Base-by-base conservation (phyloP, 202 grass and related monocot species). In the Eragrostis tef region DNA sequence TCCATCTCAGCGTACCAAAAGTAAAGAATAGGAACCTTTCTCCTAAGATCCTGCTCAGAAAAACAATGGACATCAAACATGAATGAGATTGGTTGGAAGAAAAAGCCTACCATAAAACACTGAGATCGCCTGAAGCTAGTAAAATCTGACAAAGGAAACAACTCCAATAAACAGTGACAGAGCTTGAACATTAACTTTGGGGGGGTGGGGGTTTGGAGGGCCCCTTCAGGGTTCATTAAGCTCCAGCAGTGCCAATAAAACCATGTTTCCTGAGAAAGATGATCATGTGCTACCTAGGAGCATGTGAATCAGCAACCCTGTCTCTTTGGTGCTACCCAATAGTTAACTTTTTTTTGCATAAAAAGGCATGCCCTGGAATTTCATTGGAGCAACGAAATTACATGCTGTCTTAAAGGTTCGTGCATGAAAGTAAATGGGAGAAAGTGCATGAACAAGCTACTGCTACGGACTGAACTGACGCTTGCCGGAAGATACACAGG, bases 1-100 rank as follows among this genome's bases (percentile, higher is more conserved):
- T 98, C 94, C 86, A 82, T 90, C 64, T 98, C 92, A 60, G 92
- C 88, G 52, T 98, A 98, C 94, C 92, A 98, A 20, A 93, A 84
- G 78, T 89, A 98, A 50, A 98, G 58, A 76, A 98, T 87, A n/a
- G 90, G 84, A 74, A 86, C 78, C 78, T 91, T 93, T 43, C 91
- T 91, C 44, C 75, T 81, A 73, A 93, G 86, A 74, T 98, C 88
- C 94, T 94, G 88, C 14, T 79, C 64, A 85, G 59, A 26, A 73
- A 84, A 70, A 71, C 17, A 84, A 70, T 11, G 3, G 43, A 26
- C 29, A 82, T 73, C 6, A 60, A 54, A 63, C 16, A 79, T 43
- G 25, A 39, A 39, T 39, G 34, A 3, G 29, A 39, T 5, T 5
- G 34, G 2, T 67, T n/a, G 20, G 44, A 43, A 56, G 67, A 10